A percentile compares a stretch with the other conserved stretches of the same genome.
Evolutionary conservation across 306 rosid species (phyloP).

Genomic region (Quercus wislizeni): DNA sequence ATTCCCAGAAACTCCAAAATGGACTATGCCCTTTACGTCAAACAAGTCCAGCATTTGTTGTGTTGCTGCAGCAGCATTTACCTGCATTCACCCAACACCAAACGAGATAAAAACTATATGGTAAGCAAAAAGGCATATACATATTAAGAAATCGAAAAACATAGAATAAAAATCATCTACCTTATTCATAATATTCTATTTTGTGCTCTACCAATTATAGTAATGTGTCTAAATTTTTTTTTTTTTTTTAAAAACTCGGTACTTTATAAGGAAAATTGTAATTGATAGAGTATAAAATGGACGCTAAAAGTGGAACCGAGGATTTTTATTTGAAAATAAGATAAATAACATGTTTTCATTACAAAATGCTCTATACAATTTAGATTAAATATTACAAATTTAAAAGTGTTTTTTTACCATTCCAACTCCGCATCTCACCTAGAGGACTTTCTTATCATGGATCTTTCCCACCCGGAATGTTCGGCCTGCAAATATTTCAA

Average conservation of each 20-base stretch:
- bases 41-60: constrained; percentile 51
- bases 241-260: too few relatives aligned
- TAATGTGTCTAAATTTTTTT: too few relatives aligned
- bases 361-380: too few relatives aligned
- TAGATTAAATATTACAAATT: too few relatives aligned
- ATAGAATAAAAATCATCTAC: too few relatives aligned
- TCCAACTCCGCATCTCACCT: constrained; percentile 45
- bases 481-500: constrained; percentile 33
- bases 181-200: too few relatives aligned
- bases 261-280: not conserved
- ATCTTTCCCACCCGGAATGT: constrained; percentile 42
- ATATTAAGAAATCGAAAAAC: not conserved
- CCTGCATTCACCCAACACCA: constrained; percentile 24
- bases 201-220: too few relatives aligned
- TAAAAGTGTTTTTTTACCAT: constrained; percentile 18
- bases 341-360: too few relatives aligned
- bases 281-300: not conserved
- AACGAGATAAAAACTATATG: not conserved
- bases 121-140: not conserved
- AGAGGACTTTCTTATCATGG: constrained; percentile 34
- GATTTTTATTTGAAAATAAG: too few relatives aligned
- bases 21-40: constrained; percentile 41
- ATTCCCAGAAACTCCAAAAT: constrained; percentile 52
- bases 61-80: constrained; percentile 46
- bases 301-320: too few relatives aligned